Evolutionary conservation across 768 basidiomycete species (phyloP).

Genomic region (Leccinellum luteum): DNA sequence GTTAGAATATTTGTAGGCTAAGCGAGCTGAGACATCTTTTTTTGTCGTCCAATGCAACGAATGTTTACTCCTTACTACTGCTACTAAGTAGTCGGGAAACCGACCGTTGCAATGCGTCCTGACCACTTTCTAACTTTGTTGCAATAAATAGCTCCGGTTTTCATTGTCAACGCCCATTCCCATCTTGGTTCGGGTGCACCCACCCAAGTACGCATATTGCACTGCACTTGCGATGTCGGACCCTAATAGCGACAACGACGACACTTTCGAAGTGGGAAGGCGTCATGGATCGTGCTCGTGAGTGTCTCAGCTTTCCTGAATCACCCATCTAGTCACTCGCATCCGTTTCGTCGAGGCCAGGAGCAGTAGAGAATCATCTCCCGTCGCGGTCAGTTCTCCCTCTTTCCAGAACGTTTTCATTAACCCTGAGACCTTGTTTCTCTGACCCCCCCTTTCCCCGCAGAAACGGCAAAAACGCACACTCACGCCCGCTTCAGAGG

Average conservation of each 20-base stretch:
- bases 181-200: background rate
- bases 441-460: background rate
- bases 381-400: constrained; percentile 37
- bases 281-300: constrained; percentile 37
- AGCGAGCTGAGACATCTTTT: background rate
- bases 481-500: constrained; percentile 53
- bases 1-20: background rate
- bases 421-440: background rate
- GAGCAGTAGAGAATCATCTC: constrained; percentile 59
- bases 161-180: background rate
- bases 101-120: constrained; percentile 13
- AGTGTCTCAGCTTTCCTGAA: constrained; percentile 14
- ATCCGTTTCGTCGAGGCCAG: constrained; percentile 29
- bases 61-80: background rate
- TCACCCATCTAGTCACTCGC: constrained; percentile 3
- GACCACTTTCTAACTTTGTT: background rate
- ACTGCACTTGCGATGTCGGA: constrained; percentile 4
- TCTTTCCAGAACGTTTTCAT: background rate
- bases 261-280: constrained; percentile 27
- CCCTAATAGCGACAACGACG: constrained; percentile 26
- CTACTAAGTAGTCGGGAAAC: too few species aligned
- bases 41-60: background rate
- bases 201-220: background rate
- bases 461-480: constrained; percentile 46
- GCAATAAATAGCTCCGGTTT: background rate